A percentile compares a stretch with the other conserved stretches of the same genome.
Conservation (phyloP, 306 rosid species). For the Glycyrrhiza uralensis region DNA sequence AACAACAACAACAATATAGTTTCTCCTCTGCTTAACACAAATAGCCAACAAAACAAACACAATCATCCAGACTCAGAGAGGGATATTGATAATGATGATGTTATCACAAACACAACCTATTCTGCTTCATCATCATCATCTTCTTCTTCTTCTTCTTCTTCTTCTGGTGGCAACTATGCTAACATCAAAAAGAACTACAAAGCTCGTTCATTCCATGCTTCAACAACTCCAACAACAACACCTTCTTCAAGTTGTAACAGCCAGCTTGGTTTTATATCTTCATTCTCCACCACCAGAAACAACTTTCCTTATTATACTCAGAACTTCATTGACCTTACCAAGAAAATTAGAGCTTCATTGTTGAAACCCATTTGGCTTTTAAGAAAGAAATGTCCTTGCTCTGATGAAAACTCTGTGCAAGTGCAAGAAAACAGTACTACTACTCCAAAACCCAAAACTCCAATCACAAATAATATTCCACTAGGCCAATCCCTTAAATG, state of each 20-base stretch:
- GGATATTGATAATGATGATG: neutral
- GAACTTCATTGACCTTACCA: neutral
- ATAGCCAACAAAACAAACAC: conserved; percentile 23
- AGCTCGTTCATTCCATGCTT: conserved; percentile 57
- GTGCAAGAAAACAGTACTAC: conserved; percentile 45
- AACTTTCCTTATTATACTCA: conserved; percentile 6
- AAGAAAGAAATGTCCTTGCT: conserved; percentile 61
- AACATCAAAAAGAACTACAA: conserved; percentile 37
- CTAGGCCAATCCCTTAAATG: too few species aligned
- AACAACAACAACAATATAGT: conserved; percentile 33
- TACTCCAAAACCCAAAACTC: conserved; percentile 24
- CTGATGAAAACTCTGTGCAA: conserved; percentile 57
- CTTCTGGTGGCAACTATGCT: conserved; percentile 39
- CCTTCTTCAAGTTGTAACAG: conserved; percentile 73
- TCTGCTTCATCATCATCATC: too few species aligned
- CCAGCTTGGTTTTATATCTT: conserved; percentile 55
- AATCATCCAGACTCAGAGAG: neutral
- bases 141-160: conserved; percentile 40
- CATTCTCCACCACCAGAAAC: conserved; percentile 35
- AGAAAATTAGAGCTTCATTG: conserved; percentile 23
- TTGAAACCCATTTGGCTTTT: conserved; percentile 40
- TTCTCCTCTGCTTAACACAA: conserved; percentile 35
- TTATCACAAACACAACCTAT: conserved; percentile 8
- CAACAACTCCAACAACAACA: conserved; percentile 65
- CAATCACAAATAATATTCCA: too few species aligned